Evolutionary conservation across 192 early-diverging fungal species (phyloP).

Genomic region (Cetraspora pellucida): DNA sequence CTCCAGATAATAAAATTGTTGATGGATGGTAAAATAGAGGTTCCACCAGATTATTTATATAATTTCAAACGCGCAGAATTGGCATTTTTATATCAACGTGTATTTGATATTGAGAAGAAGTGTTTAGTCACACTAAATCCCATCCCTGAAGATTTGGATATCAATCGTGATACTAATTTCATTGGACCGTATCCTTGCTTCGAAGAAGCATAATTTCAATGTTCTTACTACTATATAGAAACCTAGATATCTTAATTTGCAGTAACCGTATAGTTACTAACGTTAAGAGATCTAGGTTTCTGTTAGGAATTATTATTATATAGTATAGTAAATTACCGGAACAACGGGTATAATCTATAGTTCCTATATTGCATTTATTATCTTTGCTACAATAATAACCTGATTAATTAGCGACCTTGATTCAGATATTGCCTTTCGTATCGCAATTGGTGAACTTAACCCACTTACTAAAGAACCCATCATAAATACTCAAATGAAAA

Average conservation of each 20-base stretch:
- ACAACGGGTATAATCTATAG: no score
- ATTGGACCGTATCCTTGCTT: slow-evolving; percentile 53
- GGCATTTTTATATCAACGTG: slow-evolving; percentile 88
- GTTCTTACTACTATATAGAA: neutral
- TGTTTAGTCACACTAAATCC: slow-evolving; percentile 61
- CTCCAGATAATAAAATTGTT: slow-evolving; percentile 35
- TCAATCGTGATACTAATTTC: slow-evolving; percentile 52
- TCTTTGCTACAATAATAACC: neutral
- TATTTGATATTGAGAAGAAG: slow-evolving; percentile 71
- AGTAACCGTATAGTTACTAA: no score
- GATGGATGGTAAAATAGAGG: slow-evolving; percentile 42
- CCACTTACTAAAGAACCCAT: slow-evolving; percentile 62
- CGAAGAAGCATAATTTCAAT: neutral
- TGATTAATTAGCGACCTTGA: slow-evolving; percentile 49
- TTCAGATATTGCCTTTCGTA: slow-evolving; percentile 49
- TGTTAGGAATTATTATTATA: no score
- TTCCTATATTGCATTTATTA: no score
- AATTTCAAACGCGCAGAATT: slow-evolving; percentile 76
- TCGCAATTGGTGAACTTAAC: slow-evolving; percentile 65
- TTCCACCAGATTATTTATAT: slow-evolving; percentile 69
- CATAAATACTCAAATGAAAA: neutral
- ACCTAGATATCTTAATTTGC: no score
- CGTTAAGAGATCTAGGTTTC: no score
- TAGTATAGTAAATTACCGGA: no score
- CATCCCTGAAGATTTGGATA: slow-evolving; percentile 45